Conservation (phyloP, 73 alveolate species). For the Paramecium biaurelia region DNA sequence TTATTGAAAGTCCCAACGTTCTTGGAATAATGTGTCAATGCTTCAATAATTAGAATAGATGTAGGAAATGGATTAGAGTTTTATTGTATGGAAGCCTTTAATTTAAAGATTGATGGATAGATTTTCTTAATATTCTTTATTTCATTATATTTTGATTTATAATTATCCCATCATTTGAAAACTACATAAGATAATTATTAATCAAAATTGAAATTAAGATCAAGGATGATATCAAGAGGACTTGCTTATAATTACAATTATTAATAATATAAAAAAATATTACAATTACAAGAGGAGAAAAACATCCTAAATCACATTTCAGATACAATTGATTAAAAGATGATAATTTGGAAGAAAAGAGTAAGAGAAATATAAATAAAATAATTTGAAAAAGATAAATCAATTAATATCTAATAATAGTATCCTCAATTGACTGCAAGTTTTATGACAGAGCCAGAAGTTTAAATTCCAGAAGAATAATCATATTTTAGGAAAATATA, state of each 20-base stretch:
- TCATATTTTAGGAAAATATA: neutral
- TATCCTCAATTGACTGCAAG: neutral
- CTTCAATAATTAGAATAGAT: neutral
- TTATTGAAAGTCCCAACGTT: constrained; percentile 2
- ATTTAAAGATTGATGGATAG: constrained; percentile 1
- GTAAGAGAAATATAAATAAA: neutral
- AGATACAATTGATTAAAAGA: neutral
- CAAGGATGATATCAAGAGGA: constrained; percentile 8
- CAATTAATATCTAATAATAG: neutral
- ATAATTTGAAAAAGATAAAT: neutral
- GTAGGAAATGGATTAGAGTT: neutral
- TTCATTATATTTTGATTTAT: constrained; percentile 12
- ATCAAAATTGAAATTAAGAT: neutral
- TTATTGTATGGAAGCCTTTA: constrained; percentile 25
- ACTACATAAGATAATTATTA: neutral
- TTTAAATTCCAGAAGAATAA: neutral
- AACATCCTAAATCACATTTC: neutral
- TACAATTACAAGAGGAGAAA: neutral
- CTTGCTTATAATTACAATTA: neutral
- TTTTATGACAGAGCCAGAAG: neutral
- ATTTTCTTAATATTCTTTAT: constrained; percentile 23
- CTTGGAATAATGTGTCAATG: constrained; percentile 4
- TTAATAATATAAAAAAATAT: neutral
- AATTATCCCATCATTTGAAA: neutral
- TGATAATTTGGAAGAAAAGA: neutral